Conservation (phyloP, 1,139 yeast species). For the Geotrichum phurueaensis region DNA sequence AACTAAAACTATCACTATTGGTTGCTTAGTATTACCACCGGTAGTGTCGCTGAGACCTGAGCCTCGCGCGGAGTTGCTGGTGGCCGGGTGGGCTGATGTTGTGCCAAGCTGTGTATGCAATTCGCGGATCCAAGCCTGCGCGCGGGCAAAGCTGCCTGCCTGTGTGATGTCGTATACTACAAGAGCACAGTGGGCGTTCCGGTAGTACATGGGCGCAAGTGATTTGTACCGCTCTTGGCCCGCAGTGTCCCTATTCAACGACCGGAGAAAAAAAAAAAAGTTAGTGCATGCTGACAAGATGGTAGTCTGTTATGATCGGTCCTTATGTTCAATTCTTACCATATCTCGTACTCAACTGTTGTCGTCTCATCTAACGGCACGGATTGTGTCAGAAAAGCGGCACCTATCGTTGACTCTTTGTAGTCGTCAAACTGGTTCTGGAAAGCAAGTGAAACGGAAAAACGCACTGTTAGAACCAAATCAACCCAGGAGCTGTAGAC, state of each 20-base stretch:
- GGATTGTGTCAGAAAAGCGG: constrained; percentile 92
- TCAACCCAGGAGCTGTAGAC: neutral
- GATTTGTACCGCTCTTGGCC: constrained; percentile 97
- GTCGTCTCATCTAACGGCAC: constrained; percentile 57
- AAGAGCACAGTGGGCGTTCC: constrained; percentile 97
- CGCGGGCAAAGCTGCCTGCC: constrained; percentile 94
- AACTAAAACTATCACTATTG: constrained; percentile 85
- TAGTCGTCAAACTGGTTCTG: constrained; percentile 86
- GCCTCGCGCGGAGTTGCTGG: neutral
- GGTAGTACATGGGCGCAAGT: constrained; percentile 93
- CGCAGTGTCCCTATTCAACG: constrained; percentile 64
- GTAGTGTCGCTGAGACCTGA: neutral
- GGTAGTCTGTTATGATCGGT: neutral
- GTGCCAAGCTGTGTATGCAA: constrained; percentile 64
- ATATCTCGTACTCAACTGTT: constrained; percentile 43
- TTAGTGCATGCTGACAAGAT: neutral
- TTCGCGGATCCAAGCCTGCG: constrained; percentile 98
- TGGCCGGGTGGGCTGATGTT: neutral
- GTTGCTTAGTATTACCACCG: constrained; percentile 60
- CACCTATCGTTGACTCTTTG: constrained; percentile 96
- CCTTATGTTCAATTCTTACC: constrained; percentile 29
- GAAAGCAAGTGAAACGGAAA: neutral
- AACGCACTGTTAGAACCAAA: neutral
- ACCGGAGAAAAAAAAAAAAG: neutral
- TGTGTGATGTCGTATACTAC: constrained; percentile 95